Base-by-base conservation (phyloP, 495 filamentous ascomycete species). In the Chaetomidium leptoderma region DNA sequence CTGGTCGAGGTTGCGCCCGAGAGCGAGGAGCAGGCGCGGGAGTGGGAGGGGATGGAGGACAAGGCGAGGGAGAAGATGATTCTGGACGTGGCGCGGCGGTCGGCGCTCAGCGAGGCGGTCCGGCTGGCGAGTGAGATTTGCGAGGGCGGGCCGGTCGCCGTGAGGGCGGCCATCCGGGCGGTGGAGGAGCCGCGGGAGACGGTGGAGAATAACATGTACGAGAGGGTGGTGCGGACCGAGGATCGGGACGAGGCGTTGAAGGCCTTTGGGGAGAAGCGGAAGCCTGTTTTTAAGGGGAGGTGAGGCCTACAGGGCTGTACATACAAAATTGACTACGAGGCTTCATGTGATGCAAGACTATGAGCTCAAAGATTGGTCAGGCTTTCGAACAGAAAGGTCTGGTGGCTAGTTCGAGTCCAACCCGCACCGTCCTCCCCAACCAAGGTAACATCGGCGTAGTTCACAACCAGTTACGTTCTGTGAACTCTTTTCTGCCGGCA, bases 231-330 rank as follows among this genome's bases (percentile, higher is more conserved):
- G 27, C 79, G 79, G 60, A 95, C 89, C 7, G 83, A 91, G 68
- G 92, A 97, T 78, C 79, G 91, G 55, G 74, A 86, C 66, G 92
- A 96, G 79, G 92, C 91, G 61, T 74, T 97, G 67, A 76, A 66
- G 60, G 92, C 92, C 32, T 97, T 97, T 77, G 77, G 75, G 59
- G 91, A 96, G 81, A 96, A 95, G 84, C 83, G 92, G 69, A 91
- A 82, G 77, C 91, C 92, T 24, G 79, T 83, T 23, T 96, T 95
- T 65, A 86, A 78, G 64, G 92, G 92, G 14, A 68, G 74, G 63
- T 83, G 61, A 66, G 48, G 3, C n/a, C n/a, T n/a, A n/a, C n/a
- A 23, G 8, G 49, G 7, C 2, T 21, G 46, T 37, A n/a, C n/a
- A n/a, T n/a, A n/a, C n/a, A n/a, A n/a, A n/a, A n/a, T n/a, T n/a